phyloP scores from a whole-genome alignment of 345 rosid genomes.

The Arabidopsis suecica region DNA sequence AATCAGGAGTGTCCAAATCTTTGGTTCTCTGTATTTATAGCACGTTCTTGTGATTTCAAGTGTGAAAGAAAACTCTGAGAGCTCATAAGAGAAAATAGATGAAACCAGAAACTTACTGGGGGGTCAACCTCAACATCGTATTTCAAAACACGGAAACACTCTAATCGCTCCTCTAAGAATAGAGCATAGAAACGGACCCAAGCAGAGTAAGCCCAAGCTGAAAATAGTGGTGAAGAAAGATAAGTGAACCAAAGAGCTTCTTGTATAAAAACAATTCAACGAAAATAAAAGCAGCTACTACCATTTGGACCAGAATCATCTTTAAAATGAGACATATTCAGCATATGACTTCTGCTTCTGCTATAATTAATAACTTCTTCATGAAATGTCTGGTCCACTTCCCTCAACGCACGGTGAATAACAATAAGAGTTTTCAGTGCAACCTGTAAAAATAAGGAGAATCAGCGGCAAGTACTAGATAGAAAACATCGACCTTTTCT shows the following conservation, averaged over 20 bases:
- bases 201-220: slow-evolving; percentile 97
- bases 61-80: slow-evolving; percentile 7
- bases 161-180: slow-evolving; percentile 94
- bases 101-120: slow-evolving; percentile 61
- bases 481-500: not conserved
- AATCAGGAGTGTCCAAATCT: slow-evolving; percentile 86
- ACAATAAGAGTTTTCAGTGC: slow-evolving; percentile 91
- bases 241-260: slow-evolving; percentile 29
- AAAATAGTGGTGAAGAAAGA: slow-evolving; percentile 37
- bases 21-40: slow-evolving; percentile 70
- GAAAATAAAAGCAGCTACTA: slow-evolving; percentile 38
- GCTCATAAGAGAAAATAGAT: slow-evolving; percentile 10
- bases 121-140: slow-evolving; percentile 86
- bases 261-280: not conserved
- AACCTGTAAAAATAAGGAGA: slow-evolving; percentile 55
- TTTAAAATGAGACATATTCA: slow-evolving; percentile 95
- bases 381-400: slow-evolving; percentile 96
- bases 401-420: slow-evolving; percentile 96
- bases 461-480: slow-evolving; percentile 8
- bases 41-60: slow-evolving; percentile 13
- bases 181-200: slow-evolving; percentile 95
- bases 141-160: slow-evolving; percentile 89
- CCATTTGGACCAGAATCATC: slow-evolving; percentile 98
- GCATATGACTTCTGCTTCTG: slow-evolving; percentile 91
- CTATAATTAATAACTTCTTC: slow-evolving; percentile 96